A percentile compares a stretch with the other conserved stretches of the same genome.
Conservation (phyloP, 2,329 filamentous ascomycete species). For the Parastagonospora nodorum region DNA sequence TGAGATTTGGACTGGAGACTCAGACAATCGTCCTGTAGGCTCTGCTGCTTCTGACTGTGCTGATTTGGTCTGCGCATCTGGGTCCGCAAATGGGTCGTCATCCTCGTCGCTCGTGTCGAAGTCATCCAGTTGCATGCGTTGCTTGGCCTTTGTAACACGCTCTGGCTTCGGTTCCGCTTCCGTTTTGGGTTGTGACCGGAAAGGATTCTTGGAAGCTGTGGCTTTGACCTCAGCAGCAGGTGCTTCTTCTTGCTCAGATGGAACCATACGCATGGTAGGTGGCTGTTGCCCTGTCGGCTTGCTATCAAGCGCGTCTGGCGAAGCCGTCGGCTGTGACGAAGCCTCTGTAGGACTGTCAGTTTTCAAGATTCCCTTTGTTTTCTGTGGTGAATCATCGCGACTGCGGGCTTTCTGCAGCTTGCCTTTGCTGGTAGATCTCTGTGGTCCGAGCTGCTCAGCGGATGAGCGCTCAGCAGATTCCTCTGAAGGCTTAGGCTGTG, state of each 20-base stretch:
- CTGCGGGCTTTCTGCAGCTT: slow-evolving; percentile 44
- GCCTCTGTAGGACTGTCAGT: slow-evolving; percentile 37
- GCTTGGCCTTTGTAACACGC: slow-evolving; percentile 64
- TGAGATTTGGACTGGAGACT: slow-evolving; percentile 72
- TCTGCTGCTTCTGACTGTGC: slow-evolving; percentile 24
- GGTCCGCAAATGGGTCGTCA: slow-evolving; percentile 51
- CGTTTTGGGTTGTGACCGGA: slow-evolving; percentile 42
- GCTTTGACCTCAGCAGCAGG: slow-evolving; percentile 23
- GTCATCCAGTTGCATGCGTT: slow-evolving; percentile 71
- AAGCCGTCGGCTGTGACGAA: slow-evolving; percentile 18
- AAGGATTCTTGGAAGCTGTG: slow-evolving; percentile 39
- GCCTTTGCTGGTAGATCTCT: slow-evolving; percentile 44
- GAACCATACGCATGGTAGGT: slow-evolving; percentile 41
- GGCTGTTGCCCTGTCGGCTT: slow-evolving; percentile 24
- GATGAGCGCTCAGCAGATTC: slow-evolving; percentile 33
- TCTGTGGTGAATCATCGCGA: slow-evolving; percentile 40
- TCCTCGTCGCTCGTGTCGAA: slow-evolving; percentile 64
- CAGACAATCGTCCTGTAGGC: slow-evolving; percentile 54
- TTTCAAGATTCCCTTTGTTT: slow-evolving; percentile 39
- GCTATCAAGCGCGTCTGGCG: slow-evolving; percentile 12
- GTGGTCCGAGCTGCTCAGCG: slow-evolving; percentile 35
- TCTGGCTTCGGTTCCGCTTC: slow-evolving; percentile 58
- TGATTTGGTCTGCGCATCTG: slow-evolving; percentile 41
- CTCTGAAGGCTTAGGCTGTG: slow-evolving; percentile 40
- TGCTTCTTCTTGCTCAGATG: slow-evolving; percentile 33